Conservation (phyloP, 2,329 filamentous ascomycete species). For the Pleurostoma richardsiae region DNA sequence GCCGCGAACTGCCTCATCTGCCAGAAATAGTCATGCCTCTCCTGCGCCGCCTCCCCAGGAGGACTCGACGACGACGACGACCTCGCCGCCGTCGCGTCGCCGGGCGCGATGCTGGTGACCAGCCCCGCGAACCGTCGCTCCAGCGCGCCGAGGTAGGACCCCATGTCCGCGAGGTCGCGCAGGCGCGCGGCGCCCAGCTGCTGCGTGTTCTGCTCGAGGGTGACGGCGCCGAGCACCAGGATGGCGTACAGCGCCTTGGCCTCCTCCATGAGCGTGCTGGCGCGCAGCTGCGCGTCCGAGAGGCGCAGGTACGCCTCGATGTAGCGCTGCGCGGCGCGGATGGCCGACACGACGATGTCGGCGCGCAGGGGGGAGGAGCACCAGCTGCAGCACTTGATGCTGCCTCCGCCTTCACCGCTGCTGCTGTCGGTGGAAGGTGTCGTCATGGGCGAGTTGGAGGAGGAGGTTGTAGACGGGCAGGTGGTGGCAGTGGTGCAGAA, state of each 20-base stretch:
- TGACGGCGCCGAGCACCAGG: slow-evolving; percentile 8
- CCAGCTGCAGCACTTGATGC: slow-evolving; percentile 12
- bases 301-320: slow-evolving; percentile 9
- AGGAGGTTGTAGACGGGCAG: background rate
- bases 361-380: slow-evolving; percentile 10
- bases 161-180: slow-evolving; percentile 3
- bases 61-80: no score
- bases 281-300: slow-evolving; percentile 3
- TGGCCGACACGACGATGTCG: slow-evolving; percentile 9
- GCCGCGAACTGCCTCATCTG: background rate
- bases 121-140: slow-evolving; percentile 1
- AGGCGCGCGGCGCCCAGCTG: slow-evolving; percentile 7
- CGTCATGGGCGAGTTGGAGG: background rate
- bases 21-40: background rate
- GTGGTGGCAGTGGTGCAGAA: background rate
- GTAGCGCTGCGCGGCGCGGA: slow-evolving; percentile 10
- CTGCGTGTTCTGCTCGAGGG: slow-evolving; percentile 5
- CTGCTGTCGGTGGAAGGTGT: no score
- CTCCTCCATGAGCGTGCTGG: slow-evolving; percentile 9
- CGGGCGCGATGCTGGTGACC: background rate
- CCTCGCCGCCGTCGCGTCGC: background rate
- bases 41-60: background rate
- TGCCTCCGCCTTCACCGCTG: background rate
- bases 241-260: slow-evolving; percentile 12
- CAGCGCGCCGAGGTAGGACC: slow-evolving; percentile 7